These are phyloP conservation scores for Calonectria fujianensis DNA, from an alignment of 2,329 filamentous ascomycete species.

Conservation along the genomic window DNA sequence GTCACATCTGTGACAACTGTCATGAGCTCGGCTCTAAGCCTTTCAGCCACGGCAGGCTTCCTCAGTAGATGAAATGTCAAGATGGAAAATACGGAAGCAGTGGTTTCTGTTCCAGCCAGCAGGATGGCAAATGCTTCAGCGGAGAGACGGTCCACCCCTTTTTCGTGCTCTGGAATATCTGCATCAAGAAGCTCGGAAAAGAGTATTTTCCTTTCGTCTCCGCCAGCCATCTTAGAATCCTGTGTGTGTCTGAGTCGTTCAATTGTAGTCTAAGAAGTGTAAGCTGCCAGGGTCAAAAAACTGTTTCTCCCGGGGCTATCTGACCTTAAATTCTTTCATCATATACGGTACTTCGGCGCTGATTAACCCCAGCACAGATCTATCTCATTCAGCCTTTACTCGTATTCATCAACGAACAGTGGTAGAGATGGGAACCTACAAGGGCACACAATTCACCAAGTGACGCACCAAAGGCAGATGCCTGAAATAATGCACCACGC, in stretches of 20 bases:
- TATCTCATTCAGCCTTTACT: background rate
- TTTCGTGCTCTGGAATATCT: background rate
- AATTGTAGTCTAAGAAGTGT: background rate
- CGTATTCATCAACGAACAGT: background rate
- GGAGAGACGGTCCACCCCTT: background rate
- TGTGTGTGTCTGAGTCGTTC: background rate
- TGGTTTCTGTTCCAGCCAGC: background rate
- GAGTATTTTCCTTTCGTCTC: background rate
- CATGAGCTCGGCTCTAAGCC: background rate
- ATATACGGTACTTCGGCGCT: background rate
- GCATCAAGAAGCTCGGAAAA: background rate
- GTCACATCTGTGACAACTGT: background rate
- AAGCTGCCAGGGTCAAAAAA: background rate
- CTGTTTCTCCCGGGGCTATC: background rate
- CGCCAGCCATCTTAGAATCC: background rate
- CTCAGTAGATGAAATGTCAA: background rate
- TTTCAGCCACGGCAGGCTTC: background rate
- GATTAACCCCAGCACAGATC: background rate
- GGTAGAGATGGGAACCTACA: background rate
- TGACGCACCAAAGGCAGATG: background rate
- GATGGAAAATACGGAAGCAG: background rate
- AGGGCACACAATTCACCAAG: background rate
- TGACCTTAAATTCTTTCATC: background rate
- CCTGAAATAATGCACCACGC: slow-evolving; percentile 3
- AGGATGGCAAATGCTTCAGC: background rate